phyloP scores from a whole-genome alignment of 2,329 filamentous ascomycete species.

The Parastagonospora nodorum region DNA sequence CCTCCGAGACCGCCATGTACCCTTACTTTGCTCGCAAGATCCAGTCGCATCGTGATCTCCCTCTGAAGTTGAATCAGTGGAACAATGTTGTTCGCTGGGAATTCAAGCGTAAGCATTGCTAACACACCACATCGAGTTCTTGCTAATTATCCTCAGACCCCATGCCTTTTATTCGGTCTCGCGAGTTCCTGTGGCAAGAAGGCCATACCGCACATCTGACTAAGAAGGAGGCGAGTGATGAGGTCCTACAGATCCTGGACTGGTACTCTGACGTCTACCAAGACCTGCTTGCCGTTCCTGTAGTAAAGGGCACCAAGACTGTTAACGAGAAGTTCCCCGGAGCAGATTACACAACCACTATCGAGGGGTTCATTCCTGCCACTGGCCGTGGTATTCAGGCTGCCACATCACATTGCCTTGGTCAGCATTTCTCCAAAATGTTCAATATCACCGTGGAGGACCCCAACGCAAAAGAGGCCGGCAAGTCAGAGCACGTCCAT shows the following conservation, averaged over 20 bases:
- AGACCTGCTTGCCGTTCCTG: constrained; percentile 89
- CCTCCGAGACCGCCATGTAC: constrained; percentile 85
- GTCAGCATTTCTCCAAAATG: constrained; percentile 99
- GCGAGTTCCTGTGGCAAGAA: constrained; percentile 99
- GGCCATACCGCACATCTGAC: constrained; percentile 92
- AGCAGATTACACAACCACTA: constrained; percentile 93
- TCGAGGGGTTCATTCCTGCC: constrained; percentile 94
- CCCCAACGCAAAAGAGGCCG: constrained; percentile 68
- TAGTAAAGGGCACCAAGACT: constrained; percentile 92
- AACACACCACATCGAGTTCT: neutral
- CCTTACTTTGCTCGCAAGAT: constrained; percentile 97
- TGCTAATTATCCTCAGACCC: constrained; percentile 42
- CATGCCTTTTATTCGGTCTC: constrained; percentile 77
- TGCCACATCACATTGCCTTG: constrained; percentile 89
- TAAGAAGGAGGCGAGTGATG: constrained; percentile 77
- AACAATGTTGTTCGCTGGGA: constrained; percentile 96
- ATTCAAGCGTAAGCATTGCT: constrained; percentile 68
- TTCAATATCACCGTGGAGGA: constrained; percentile 98
- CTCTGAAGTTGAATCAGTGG: constrained; percentile 95
- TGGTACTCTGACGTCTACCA: constrained; percentile 92
- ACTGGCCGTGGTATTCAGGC: constrained; percentile 97
- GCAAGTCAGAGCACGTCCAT: constrained; percentile 71
- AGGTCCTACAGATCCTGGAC: constrained; percentile 92
- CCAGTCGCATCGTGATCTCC: constrained; percentile 91
- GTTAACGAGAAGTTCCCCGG: constrained; percentile 98